A percentile compares a stretch with the other conserved stretches of the same genome.
Conservation (phyloP, 257 asterid genomes). For the Eustoma russellianum region DNA sequence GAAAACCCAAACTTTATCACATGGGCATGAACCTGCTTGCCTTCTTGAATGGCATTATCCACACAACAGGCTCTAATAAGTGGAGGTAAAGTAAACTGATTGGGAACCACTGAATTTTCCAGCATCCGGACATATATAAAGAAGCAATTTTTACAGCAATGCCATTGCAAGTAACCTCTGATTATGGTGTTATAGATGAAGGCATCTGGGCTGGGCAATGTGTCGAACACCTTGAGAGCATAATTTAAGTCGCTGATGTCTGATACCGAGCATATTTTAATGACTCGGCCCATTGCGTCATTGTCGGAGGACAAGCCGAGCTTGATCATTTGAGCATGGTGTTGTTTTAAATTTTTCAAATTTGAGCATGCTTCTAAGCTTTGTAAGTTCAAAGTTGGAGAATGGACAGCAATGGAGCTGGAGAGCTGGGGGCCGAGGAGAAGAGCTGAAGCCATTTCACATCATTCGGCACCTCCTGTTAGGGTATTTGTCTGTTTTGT, state of each 20-base stretch:
- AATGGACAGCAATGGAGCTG: too few relatives aligned
- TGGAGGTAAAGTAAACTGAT: conserved; percentile 60
- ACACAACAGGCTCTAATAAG: conserved; percentile 56
- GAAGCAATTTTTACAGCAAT: conserved; percentile 24
- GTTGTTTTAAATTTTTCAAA: conserved; percentile 52
- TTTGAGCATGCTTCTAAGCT: conserved; percentile 49
- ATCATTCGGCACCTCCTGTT: too few relatives aligned
- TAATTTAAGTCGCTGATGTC: conserved; percentile 35
- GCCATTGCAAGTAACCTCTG: conserved; percentile 39
- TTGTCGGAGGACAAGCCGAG: conserved; percentile 55
- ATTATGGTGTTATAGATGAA: conserved; percentile 51
- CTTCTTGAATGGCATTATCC: conserved; percentile 29
- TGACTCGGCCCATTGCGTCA: conserved; percentile 53
- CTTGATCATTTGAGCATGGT: conserved; percentile 55
- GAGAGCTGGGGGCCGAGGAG: too few relatives aligned
- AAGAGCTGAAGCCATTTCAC: too few relatives aligned
- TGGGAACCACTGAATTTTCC: conserved; percentile 34
- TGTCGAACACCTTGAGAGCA: conserved; percentile 48
- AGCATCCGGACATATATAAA: conserved; percentile 40
- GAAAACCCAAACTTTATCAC: conserved; percentile 50
- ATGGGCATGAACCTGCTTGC: conserved; percentile 60
- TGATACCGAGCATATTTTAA: conserved; percentile 45
- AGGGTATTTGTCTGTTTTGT: too few relatives aligned
- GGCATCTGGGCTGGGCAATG: conserved; percentile 59
- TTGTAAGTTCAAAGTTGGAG: too few relatives aligned